Conservation (phyloP, 1,284 basidiomycete genomes). For the Ceratobasidium sp. region DNA sequence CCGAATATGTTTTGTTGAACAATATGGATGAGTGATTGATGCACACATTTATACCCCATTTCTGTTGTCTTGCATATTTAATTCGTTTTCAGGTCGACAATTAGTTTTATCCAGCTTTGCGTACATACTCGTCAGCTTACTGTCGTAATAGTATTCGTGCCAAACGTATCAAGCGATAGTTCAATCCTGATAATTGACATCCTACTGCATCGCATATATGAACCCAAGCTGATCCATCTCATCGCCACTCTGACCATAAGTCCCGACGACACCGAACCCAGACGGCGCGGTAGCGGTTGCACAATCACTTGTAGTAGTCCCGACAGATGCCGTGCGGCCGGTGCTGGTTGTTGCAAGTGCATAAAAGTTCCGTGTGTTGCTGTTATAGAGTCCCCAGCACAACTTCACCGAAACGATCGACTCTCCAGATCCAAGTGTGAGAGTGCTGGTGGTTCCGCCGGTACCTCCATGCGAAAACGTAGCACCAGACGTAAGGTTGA, state of each 20-base stretch:
- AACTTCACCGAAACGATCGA: constrained; percentile 45
- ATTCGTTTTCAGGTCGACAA: not conserved
- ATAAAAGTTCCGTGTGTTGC: constrained; percentile 49
- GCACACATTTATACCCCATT: not conserved
- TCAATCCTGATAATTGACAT: not conserved
- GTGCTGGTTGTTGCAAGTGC: constrained; percentile 48
- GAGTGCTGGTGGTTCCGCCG: constrained; percentile 48
- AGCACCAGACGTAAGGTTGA: constrained; percentile 43
- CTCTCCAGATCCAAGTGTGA: constrained; percentile 47
- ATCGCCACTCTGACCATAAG: constrained; percentile 50
- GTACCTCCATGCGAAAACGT: constrained; percentile 49
- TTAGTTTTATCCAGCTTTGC: not conserved
- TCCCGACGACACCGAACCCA: constrained; percentile 50
- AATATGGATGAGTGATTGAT: constrained; percentile 27
- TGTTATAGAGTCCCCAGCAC: constrained; percentile 47
- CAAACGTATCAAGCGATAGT: not conserved
- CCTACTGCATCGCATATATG: constrained; percentile 26
- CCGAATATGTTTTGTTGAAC: constrained; percentile 26
- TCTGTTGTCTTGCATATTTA: not conserved
- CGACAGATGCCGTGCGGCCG: constrained; percentile 47
- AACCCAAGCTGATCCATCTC: constrained; percentile 50
- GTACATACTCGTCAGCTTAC: too few relatives aligned
- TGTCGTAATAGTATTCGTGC: not conserved
- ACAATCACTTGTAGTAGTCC: constrained; percentile 48
- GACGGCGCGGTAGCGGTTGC: constrained; percentile 46